These are phyloP conservation scores for Gomphus bonarii DNA, from an alignment of 1,284 basidiomycete species.

Conservation along the genomic window DNA sequence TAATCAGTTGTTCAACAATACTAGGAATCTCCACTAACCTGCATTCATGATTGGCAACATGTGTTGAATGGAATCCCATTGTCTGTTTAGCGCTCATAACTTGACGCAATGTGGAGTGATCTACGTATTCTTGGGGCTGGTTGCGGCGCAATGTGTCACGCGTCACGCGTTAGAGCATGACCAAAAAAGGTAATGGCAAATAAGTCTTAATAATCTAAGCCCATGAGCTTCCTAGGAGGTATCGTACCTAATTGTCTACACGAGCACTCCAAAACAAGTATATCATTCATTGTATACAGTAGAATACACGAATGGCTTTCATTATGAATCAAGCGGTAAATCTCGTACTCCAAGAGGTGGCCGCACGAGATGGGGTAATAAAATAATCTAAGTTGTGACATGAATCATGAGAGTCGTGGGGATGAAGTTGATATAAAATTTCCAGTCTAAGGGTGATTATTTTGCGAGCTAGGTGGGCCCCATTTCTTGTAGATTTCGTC, in stretches of 20 bases:
- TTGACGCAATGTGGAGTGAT: background rate
- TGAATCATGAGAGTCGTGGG: background rate
- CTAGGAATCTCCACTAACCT: background rate
- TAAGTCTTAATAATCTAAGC: too few relatives aligned
- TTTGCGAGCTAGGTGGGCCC: slow-evolving; percentile 17
- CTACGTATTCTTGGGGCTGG: background rate
- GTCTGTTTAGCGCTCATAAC: background rate
- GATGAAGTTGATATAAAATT: background rate
- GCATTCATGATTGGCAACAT: background rate
- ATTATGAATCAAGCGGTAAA: too few relatives aligned
- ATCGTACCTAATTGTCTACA: too few relatives aligned
- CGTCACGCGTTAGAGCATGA: background rate
- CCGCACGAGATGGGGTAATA: too few relatives aligned
- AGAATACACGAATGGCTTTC: too few relatives aligned
- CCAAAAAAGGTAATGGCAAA: too few relatives aligned
- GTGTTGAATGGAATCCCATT: background rate
- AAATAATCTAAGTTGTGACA: too few relatives aligned
- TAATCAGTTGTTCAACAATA: background rate
- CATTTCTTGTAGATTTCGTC: slow-evolving; percentile 35
- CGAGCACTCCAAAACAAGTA: too few relatives aligned
- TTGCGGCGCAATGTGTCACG: background rate
- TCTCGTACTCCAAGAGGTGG: too few relatives aligned
- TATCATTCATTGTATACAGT: too few relatives aligned
- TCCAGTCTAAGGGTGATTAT: background rate
- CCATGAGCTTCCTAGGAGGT: too few relatives aligned